phyloP scores from a whole-genome alignment of 2,329 filamentous ascomycete species.

The Colletotrichum euphorbiae region DNA sequence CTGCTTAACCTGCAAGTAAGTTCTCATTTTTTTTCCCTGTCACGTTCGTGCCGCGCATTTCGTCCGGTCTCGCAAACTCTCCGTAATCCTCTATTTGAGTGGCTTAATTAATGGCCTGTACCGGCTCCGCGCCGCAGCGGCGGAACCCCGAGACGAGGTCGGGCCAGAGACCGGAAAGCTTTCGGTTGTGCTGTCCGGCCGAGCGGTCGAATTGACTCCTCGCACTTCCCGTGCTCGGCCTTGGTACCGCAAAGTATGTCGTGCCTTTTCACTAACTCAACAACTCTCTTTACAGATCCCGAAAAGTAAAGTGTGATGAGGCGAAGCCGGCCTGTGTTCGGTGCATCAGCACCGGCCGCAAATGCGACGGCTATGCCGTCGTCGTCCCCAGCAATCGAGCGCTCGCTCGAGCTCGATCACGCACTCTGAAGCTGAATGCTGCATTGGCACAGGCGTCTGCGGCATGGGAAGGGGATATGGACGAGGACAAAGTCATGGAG shows the following conservation, averaged over 20 bases:
- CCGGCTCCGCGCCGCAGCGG: not conserved
- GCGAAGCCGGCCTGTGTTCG: slow-evolving; percentile 63
- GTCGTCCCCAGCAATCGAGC: slow-evolving; percentile 37
- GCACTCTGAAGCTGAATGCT: slow-evolving; percentile 34
- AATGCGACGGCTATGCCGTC: slow-evolving; percentile 64
- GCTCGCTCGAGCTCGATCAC: slow-evolving; percentile 32
- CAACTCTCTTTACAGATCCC: slow-evolving; percentile 52
- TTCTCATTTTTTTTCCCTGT: not conserved
- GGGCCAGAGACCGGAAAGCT: not conserved
- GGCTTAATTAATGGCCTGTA: not conserved
- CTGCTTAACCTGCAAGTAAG: slow-evolving; percentile 67
- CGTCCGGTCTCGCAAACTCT: not conserved
- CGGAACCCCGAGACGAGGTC: slow-evolving; percentile 5
- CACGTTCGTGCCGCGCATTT: not conserved
- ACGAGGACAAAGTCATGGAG: slow-evolving; percentile 46
- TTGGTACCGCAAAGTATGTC: not conserved
- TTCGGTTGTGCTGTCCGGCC: too few species aligned
- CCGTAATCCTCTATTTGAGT: not conserved
- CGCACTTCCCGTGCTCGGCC: not conserved
- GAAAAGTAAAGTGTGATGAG: slow-evolving; percentile 69
- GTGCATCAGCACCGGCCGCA: slow-evolving; percentile 66
- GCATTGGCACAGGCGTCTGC: slow-evolving; percentile 31
- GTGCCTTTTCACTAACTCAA: not conserved
- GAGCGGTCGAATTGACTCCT: too few species aligned
- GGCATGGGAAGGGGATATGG: slow-evolving; percentile 25